Percentiles rank a stretch among this genome's conserved stretches.
Conservation (phyloP, 2,329 filamentous ascomycete species). For the Incumbomyces delicatus region DNA sequence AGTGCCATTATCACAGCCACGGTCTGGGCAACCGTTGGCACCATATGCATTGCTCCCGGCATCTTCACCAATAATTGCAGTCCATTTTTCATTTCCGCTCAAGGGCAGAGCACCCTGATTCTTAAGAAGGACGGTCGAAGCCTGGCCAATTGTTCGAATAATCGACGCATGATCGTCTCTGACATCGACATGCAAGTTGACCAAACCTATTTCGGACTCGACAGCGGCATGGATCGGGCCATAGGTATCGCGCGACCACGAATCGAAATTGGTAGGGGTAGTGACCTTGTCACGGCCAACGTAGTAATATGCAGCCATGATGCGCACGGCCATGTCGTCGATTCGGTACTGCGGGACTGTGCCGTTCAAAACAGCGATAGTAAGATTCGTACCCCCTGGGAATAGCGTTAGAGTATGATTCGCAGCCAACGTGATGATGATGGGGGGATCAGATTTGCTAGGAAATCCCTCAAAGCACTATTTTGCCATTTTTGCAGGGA, state of each 20-base stretch:
- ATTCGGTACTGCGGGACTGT: slow-evolving; percentile 78
- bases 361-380: slow-evolving; percentile 77
- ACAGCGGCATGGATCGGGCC: slow-evolving; percentile 54
- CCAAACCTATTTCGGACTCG: slow-evolving; percentile 22
- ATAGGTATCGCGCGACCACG: slow-evolving; percentile 71
- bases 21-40: slow-evolving; percentile 68
- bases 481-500: no score
- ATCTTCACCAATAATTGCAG: slow-evolving; percentile 74
- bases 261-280: slow-evolving; percentile 64
- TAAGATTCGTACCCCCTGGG: slow-evolving; percentile 66
- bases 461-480: no score
- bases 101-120: slow-evolving; percentile 68
- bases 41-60: slow-evolving; percentile 65
- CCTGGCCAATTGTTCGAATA: slow-evolving; percentile 67
- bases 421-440: no score
- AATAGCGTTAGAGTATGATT: no score
- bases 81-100: slow-evolving; percentile 60
- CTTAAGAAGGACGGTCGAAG: slow-evolving; percentile 82
- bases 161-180: slow-evolving; percentile 60
- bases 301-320: slow-evolving; percentile 56
- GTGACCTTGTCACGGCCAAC: slow-evolving; percentile 42
- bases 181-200: slow-evolving; percentile 82
- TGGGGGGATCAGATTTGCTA: no score
- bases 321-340: slow-evolving; percentile 86
- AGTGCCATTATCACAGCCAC: slow-evolving; percentile 51